A percentile compares a stretch with the other conserved stretches of the same genome.
These are phyloP conservation scores for Metschnikowia colocasiae DNA, from an alignment of 805 yeast species.

Conservation along the genomic window DNA sequence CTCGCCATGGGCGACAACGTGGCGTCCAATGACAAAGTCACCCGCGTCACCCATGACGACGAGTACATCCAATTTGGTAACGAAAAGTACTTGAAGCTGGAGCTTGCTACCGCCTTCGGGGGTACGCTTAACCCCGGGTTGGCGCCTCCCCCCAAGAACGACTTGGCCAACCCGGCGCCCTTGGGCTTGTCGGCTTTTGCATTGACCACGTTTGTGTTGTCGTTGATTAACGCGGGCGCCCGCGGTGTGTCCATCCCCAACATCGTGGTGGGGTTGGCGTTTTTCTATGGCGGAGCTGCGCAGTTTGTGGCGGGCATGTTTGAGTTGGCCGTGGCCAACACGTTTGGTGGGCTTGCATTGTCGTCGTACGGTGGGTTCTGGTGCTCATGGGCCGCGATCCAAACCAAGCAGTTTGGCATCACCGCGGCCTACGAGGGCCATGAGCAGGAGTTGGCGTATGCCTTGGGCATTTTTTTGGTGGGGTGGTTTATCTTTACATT, in stretches of 20 bases:
- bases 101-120: constrained; percentile 64
- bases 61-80: constrained; percentile 70
- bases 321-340: constrained; percentile 72
- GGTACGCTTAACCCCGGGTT: constrained; percentile 75
- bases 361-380: constrained; percentile 70
- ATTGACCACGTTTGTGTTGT: constrained; percentile 61
- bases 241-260: constrained; percentile 62
- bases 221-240: constrained; percentile 60
- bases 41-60: constrained; percentile 44
- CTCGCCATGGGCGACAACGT: constrained; percentile 12
- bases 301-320: constrained; percentile 72
- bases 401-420: constrained; percentile 37
- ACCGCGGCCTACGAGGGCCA: constrained; percentile 29
- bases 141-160: constrained; percentile 40
- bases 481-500: constrained; percentile 46
- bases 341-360: constrained; percentile 68
- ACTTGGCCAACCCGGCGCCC: constrained; percentile 70
- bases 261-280: constrained; percentile 61
- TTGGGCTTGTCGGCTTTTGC: constrained; percentile 72
- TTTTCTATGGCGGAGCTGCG: constrained; percentile 70
- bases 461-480: constrained; percentile 36
- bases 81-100: constrained; percentile 60
- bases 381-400: constrained; percentile 69
- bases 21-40: constrained; percentile 14
- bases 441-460: constrained; percentile 27